Base-by-base conservation (phyloP, 2,329 filamentous ascomycete genomes). In the Periconia sp. region DNA sequence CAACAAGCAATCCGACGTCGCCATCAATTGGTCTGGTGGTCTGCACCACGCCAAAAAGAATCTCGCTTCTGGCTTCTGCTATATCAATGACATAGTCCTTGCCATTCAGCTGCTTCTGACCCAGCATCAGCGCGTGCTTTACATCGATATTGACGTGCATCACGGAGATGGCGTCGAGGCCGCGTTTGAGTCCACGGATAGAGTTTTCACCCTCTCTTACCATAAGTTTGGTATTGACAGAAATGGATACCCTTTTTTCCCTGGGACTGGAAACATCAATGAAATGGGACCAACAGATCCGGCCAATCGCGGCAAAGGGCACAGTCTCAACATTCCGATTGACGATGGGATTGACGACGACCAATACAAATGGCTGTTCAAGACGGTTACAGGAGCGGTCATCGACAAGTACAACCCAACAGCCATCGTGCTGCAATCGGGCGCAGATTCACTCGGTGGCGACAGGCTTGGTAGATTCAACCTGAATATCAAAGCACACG, bases 21-120 rank as follows among this genome's bases (percentile, higher is more conserved):
- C 94, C 51, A 92, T 99, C 68, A 95, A 96, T 66, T 99, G 94
- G 94, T 94, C 92, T 17, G 94, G 94, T 35, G 94, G 94, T 11
- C 83, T 99, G 30, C 94, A 99, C 74, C 94, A 99, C 69, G 94
- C 94, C 44, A 97, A 97, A 75, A 94, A 93, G 71, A 85, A 88
- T 49, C 92, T 96, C 75, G 93, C 94, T 0, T 93, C 89, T 14
- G 94, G 94, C 0, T 99, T 99, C 75, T 99, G 94, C 78, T 99
- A 99, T 77, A 92, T 97, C 77, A 99, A 99, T 74, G 94, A 99
- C 74, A 97, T 97, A 65, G 94, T 97, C 53, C 83, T 99, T 45
- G 91, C 90, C 35, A 94, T 97, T 64, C 82, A 97, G 37, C 89
- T 97, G 71, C 83, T 99, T 10, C 81, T 97, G 15, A 87, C 90